Conservation (phyloP, 1,284 basidiomycete genomes). For the Moniliophthora roreri region DNA sequence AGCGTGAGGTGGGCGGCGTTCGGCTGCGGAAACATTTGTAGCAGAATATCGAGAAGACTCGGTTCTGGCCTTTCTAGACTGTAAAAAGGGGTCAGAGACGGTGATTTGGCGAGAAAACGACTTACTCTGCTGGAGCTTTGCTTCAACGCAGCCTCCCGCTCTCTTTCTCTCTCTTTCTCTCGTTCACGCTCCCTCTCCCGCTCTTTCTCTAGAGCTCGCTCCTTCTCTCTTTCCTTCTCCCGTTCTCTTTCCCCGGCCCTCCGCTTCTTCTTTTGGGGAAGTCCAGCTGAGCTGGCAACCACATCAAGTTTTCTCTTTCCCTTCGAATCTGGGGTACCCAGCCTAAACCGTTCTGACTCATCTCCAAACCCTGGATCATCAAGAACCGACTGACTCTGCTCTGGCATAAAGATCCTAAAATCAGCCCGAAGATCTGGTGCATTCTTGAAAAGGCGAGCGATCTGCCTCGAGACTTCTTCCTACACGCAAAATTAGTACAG, state of each 20-base stretch:
- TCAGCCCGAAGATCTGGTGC: conserved; percentile 89
- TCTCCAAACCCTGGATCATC: conserved; percentile 37
- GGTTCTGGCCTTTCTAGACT: conserved; percentile 37
- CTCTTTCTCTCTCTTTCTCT: conserved; percentile 22
- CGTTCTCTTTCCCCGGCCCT: conserved; percentile 50
- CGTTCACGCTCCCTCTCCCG: conserved; percentile 34
- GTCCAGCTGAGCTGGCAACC: conserved; percentile 25
- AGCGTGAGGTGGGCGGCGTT: conserved; percentile 19
- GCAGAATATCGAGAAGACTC: conserved; percentile 30
- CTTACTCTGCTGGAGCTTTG: conserved; percentile 25
- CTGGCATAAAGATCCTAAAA: conserved; percentile 91
- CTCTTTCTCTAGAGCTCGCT: conserved; percentile 32
- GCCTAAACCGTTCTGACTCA: conserved; percentile 19
- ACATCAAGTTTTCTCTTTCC: conserved; percentile 34
- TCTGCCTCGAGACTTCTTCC: conserved; percentile 82
- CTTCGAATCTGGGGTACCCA: conserved; percentile 20
- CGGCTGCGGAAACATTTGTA: conserved; percentile 18
- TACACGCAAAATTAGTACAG: conserved; percentile 25
- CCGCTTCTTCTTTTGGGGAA: conserved; percentile 66
- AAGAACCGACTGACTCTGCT: conserved; percentile 49
- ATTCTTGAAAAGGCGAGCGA: conserved; percentile 84
- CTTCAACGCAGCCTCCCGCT: background rate
- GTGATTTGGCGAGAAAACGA: conserved; percentile 4
- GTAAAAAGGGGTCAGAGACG: conserved; percentile 5
- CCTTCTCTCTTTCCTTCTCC: conserved; percentile 34